These are phyloP conservation scores for Rhizoclosmatium globosum DNA, from an alignment of 192 early-diverging fungal genomes.

Conservation along the genomic window DNA sequence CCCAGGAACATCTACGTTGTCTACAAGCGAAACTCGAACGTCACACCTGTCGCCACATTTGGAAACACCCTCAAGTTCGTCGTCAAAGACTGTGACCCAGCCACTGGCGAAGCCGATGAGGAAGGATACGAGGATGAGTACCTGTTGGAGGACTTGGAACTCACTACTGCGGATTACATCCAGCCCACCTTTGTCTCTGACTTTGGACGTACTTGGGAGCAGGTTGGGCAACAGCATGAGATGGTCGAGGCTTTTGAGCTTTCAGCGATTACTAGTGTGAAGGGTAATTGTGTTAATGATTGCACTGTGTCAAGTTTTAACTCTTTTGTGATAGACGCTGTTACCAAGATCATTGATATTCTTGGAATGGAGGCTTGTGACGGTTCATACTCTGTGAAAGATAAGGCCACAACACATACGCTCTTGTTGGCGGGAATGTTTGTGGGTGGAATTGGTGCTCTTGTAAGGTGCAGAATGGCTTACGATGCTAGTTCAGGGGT, in stretches of 20 bases:
- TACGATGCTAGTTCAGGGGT: conserved; percentile 82
- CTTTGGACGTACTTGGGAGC: conserved; percentile 83
- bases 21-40: conserved; percentile 59
- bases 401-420: conserved; percentile 85
- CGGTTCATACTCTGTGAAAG: conserved; percentile 63
- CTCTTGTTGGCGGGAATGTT: conserved; percentile 86
- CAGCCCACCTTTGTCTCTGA: conserved; percentile 84
- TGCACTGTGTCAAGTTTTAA: not conserved
- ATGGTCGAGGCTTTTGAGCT: conserved; percentile 89
- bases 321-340: conserved; percentile 60
- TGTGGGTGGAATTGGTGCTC: conserved; percentile 77
- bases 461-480: conserved; percentile 90
- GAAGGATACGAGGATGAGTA: conserved; percentile 98
- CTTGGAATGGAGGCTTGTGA: conserved; percentile 90
- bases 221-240: conserved; percentile 74
- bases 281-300: conserved; percentile 57
- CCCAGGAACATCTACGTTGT: conserved; percentile 87
- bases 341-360: conserved; percentile 72
- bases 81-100: conserved; percentile 95
- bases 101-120: conserved; percentile 86
- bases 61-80: conserved; percentile 87
- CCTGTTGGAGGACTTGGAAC: conserved; percentile 85
- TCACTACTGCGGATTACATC: conserved; percentile 89
- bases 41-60: conserved; percentile 71
- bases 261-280: conserved; percentile 77